These are phyloP conservation scores for Psilocybe cubensis DNA, from an alignment of 768 basidiomycete genomes.

Conservation along the genomic window DNA sequence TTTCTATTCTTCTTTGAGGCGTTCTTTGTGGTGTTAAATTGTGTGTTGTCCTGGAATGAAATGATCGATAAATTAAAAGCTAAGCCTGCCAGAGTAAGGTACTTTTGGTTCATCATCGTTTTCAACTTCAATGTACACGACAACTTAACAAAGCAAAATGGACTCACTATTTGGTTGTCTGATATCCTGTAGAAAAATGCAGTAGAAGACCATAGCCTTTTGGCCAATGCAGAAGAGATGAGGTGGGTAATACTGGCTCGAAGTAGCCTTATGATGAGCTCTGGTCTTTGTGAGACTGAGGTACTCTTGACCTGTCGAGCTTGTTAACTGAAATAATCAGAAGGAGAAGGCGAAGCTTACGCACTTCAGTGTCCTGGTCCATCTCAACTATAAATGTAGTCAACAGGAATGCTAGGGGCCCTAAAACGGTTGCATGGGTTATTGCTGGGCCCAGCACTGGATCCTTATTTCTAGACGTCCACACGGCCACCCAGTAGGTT, in stretches of 20 bases:
- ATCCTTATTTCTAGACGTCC: constrained; percentile 55
- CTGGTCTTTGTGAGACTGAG: constrained; percentile 5
- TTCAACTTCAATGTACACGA: not conserved
- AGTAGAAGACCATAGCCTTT: constrained; percentile 31
- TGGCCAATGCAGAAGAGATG: constrained; percentile 27
- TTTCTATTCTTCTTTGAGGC: constrained; percentile 20
- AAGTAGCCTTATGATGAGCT: constrained; percentile 24
- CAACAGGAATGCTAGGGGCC: constrained; percentile 57
- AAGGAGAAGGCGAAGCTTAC: constrained; percentile 3
- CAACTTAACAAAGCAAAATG: constrained; percentile 1
- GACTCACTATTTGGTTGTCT: constrained; percentile 44
- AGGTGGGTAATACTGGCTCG: constrained; percentile 29
- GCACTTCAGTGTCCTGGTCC: constrained; percentile 19
- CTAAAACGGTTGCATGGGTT: constrained; percentile 59
- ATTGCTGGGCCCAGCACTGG: constrained; percentile 60
- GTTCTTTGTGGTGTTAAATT: not conserved
- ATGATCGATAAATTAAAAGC: constrained; percentile 33
- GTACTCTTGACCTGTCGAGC: not conserved
- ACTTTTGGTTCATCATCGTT: constrained; percentile 16
- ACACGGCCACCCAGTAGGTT: constrained; percentile 68
- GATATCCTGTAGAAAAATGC: constrained; percentile 19
- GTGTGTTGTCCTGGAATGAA: constrained; percentile 12
- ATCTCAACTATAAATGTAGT: constrained; percentile 39
- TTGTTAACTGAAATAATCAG: constrained; percentile 2
- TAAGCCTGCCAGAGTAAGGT: constrained; percentile 33